These are phyloP conservation scores for Wickerhamiella azymoides DNA, from an alignment of 805 yeast genomes.

Conservation along the genomic window DNA sequence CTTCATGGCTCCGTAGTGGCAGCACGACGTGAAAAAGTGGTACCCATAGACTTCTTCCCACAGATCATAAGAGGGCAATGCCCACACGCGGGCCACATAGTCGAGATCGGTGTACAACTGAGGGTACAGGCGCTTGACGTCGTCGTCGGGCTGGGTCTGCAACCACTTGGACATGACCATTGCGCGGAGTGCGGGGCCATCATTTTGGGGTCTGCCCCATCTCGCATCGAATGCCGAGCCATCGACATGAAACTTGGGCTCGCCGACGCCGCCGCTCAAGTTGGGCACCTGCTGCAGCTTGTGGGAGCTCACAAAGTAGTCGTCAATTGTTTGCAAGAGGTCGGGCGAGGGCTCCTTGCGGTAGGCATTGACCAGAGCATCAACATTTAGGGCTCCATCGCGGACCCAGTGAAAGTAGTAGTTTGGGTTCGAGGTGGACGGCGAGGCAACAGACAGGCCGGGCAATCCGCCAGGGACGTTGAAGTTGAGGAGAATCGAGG, in stretches of 20 bases:
- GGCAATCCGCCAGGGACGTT: constrained; percentile 24
- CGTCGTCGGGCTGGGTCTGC: constrained; percentile 29
- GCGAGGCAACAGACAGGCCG: constrained; percentile 79
- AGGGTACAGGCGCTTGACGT: constrained; percentile 32
- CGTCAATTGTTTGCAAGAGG: constrained; percentile 31
- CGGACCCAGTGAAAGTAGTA: constrained; percentile 86
- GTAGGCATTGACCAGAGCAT: constrained; percentile 35
- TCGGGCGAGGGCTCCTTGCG: constrained; percentile 10
- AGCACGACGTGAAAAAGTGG: constrained; percentile 69
- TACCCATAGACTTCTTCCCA: constrained; percentile 79
- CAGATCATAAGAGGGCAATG: constrained; percentile 56
- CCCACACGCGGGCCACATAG: constrained; percentile 53
- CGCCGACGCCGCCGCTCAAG: constrained; percentile 78
- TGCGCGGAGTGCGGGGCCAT: constrained; percentile 80
- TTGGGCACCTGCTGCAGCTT: constrained; percentile 53
- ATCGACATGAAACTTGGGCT: constrained; percentile 70
- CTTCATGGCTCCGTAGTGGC: constrained; percentile 56
- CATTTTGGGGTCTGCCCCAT: constrained; percentile 96
- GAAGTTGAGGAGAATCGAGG: constrained; percentile 6
- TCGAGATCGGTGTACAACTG: constrained; percentile 56
- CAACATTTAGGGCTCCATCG: constrained; percentile 66
- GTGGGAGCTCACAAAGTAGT: constrained; percentile 47
- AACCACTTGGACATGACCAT: constrained; percentile 44
- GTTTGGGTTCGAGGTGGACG: constrained; percentile 56
- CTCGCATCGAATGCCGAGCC: constrained; percentile 43